Percentiles rank a stretch among this genome's conserved stretches.
Evolutionary conservation across 2,329 filamentous ascomycete genomes (phyloP).

Genomic region (Scedosporium aurantiacum): DNA sequence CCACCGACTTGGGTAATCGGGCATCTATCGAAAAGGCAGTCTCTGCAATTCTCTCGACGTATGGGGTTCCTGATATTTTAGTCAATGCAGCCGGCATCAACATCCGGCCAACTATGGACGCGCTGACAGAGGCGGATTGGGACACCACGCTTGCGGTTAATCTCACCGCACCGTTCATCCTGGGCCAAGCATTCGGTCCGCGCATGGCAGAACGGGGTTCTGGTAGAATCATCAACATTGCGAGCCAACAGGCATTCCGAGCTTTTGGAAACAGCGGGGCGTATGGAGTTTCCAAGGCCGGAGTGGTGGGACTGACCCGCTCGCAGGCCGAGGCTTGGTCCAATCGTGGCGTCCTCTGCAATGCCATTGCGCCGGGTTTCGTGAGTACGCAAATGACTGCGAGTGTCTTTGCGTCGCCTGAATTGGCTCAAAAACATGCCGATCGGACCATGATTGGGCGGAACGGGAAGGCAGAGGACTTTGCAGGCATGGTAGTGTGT

Average conservation of each 20-base stretch:
- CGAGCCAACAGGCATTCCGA: constrained; percentile 20
- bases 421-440: constrained; percentile 15
- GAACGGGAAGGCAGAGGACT: constrained; percentile 20
- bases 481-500: constrained; percentile 19
- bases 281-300: constrained; percentile 21
- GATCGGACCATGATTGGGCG: constrained; percentile 19
- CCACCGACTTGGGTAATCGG: constrained; percentile 12
- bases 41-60: neutral
- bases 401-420: constrained; percentile 13
- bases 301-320: constrained; percentile 19
- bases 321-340: constrained; percentile 25
- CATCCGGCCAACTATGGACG: constrained; percentile 18
- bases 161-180: constrained; percentile 20
- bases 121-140: constrained; percentile 18
- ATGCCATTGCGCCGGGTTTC: constrained; percentile 21
- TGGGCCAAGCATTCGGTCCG: constrained; percentile 21
- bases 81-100: constrained; percentile 22
- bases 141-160: constrained; percentile 21
- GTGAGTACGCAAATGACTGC: constrained; percentile 19
- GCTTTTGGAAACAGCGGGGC: constrained; percentile 22
- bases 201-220: constrained; percentile 19
- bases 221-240: constrained; percentile 23
- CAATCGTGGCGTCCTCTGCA: constrained; percentile 20
- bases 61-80: constrained; percentile 20
- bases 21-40: constrained; percentile 14